These are phyloP conservation scores for Thelephora aurantiotincta DNA, from an alignment of 768 basidiomycete species.

Conservation along the genomic window DNA sequence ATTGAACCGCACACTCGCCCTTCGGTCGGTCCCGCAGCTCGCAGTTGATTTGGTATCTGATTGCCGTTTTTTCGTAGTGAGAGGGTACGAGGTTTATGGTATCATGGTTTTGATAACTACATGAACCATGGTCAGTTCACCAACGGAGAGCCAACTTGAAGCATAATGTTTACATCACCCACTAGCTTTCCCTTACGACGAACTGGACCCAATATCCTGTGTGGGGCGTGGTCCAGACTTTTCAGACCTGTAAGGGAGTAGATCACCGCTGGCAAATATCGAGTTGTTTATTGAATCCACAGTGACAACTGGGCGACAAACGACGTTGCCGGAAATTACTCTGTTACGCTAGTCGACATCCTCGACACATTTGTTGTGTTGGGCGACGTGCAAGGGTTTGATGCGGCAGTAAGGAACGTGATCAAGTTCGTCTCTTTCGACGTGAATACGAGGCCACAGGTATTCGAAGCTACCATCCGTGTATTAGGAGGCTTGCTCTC, in stretches of 20 bases:
- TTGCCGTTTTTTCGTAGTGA: conserved; percentile 28
- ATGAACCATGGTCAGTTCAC: conserved; percentile 56
- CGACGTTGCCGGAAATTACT: conserved; percentile 92
- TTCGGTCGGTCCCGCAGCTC: conserved; percentile 10
- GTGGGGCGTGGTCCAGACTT: conserved; percentile 79
- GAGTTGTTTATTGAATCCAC: conserved; percentile 1
- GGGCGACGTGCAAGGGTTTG: conserved; percentile 64
- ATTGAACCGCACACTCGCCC: conserved; percentile 11
- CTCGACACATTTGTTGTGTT: conserved; percentile 88
- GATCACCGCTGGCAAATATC: conserved; percentile 4
- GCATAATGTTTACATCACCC: conserved; percentile 3
- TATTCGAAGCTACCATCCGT: conserved; percentile 94
- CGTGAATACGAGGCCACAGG: conserved; percentile 91
- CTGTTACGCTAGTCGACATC: conserved; percentile 68
- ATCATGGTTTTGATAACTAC: conserved; percentile 82
- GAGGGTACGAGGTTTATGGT: conserved; percentile 66
- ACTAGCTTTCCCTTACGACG: conserved; percentile 74
- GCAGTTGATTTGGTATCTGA: background rate
- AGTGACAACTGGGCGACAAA: conserved; percentile 69
- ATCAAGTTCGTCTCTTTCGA: conserved; percentile 82
- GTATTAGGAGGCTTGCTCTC: conserved; percentile 84
- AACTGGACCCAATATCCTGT: conserved; percentile 86
- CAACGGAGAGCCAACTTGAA: no score
- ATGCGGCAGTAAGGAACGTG: conserved; percentile 69
- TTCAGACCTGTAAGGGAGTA: conserved; percentile 55